Evolutionary conservation across 2,329 filamentous ascomycete genomes (phyloP).

Genomic region (Phaeoacremonium minimum): DNA sequence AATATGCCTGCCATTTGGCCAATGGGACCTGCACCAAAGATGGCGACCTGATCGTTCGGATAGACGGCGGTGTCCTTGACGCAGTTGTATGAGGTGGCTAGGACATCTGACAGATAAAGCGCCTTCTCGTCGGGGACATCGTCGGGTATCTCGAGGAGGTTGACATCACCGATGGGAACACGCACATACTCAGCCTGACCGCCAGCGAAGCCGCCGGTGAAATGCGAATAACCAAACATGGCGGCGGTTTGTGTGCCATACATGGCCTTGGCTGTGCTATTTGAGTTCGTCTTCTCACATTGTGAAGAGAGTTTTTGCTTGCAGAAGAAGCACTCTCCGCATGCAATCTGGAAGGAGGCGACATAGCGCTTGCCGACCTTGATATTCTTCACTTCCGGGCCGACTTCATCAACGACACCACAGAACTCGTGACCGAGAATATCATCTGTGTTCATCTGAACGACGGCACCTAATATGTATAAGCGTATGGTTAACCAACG

Average conservation of each 20-base stretch:
- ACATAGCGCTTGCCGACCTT: conserved; percentile 68
- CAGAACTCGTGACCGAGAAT: conserved; percentile 64
- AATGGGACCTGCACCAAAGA: conserved; percentile 83
- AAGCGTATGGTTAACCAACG: not conserved
- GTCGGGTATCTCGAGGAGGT: conserved; percentile 74
- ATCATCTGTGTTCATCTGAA: conserved; percentile 60
- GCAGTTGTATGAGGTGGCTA: conserved; percentile 74
- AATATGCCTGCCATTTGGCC: conserved; percentile 82
- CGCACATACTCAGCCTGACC: conserved; percentile 85
- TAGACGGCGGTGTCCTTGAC: conserved; percentile 83
- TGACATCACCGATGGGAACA: conserved; percentile 76
- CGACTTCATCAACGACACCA: conserved; percentile 51
- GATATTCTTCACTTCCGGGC: conserved; percentile 47
- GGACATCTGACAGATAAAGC: conserved; percentile 76
- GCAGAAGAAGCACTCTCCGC: conserved; percentile 71
- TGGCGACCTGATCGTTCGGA: conserved; percentile 69
- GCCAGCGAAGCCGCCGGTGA: conserved; percentile 82
- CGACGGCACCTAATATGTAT: conserved; percentile 30
- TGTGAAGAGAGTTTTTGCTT: conserved; percentile 73
- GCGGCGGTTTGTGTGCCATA: conserved; percentile 75
- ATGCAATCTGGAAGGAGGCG: conserved; percentile 81
- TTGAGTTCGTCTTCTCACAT: conserved; percentile 76
- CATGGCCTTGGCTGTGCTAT: conserved; percentile 66
- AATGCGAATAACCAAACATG: conserved; percentile 71
- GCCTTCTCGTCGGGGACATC: conserved; percentile 81